Percentiles rank a stretch among this genome's conserved stretches.
phyloP scores from a whole-genome alignment of 2,329 filamentous ascomycete genomes.

The Ascochyta lentis region DNA sequence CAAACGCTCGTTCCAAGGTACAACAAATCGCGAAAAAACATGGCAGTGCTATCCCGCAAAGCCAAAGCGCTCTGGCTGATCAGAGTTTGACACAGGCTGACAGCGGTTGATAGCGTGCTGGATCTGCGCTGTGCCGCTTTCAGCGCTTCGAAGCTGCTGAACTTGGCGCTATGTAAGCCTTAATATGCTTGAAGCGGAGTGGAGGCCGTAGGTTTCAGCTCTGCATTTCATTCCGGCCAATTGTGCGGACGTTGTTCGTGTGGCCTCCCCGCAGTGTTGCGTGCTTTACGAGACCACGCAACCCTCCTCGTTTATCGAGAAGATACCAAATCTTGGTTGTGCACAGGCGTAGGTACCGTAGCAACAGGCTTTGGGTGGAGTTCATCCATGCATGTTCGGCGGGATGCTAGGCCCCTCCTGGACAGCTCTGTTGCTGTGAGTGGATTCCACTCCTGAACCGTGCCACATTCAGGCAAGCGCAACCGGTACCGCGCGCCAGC shows the following conservation, averaged over 20 bases:
- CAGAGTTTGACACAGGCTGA: conserved; percentile 13
- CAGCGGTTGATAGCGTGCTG: conserved; percentile 11
- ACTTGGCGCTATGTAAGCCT: conserved; percentile 15
- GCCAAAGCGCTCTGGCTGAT: conserved; percentile 1
- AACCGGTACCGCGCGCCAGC: conserved; percentile 30
- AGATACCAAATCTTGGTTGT: conserved; percentile 3
- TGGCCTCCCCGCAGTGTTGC: neutral
- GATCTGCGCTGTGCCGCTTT: conserved; percentile 29
- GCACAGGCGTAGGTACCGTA: conserved; percentile 7
- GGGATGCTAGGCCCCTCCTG: conserved; percentile 15
- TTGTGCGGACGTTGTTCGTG: neutral
- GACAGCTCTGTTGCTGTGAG: conserved; percentile 12
- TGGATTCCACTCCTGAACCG: conserved; percentile 18
- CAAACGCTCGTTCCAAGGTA: conserved; percentile 7
- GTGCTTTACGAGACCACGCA: neutral
- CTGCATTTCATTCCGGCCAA: neutral
- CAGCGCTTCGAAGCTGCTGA: conserved; percentile 26
- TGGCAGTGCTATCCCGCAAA: conserved; percentile 12
- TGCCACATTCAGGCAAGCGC: conserved; percentile 12
- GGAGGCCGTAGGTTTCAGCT: conserved; percentile 15
- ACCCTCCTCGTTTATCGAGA: neutral
- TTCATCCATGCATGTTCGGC: conserved; percentile 9
- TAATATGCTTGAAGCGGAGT: conserved; percentile 14
- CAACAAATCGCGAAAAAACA: conserved; percentile 5
- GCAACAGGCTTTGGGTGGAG: neutral